phyloP scores from a whole-genome alignment of 352 stramenopile genomes.

The Globisporangium carolinianum region DNA sequence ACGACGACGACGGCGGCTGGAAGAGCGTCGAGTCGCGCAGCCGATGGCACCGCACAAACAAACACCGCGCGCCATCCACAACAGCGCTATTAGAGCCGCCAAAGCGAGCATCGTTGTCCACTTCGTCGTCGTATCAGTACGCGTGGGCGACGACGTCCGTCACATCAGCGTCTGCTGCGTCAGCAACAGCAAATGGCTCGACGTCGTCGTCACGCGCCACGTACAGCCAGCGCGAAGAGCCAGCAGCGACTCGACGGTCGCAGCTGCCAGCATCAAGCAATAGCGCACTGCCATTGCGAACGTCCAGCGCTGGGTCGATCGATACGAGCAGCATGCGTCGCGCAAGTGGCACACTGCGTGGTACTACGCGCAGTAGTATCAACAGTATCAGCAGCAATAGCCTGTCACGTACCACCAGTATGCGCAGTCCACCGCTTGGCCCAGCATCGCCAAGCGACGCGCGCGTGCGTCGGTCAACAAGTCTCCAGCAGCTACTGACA shows the following conservation, averaged over 20 bases:
- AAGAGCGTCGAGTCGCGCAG: slow-evolving; percentile 11
- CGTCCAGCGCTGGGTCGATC: too few species aligned
- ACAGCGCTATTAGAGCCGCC: background rate
- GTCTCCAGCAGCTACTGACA: slow-evolving; percentile 49
- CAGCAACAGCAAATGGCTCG: background rate
- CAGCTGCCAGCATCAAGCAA: too few species aligned
- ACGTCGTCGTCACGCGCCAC: background rate
- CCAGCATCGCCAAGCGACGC: background rate
- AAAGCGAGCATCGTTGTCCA: background rate
- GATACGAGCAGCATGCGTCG: too few species aligned
- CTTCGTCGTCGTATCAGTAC: slow-evolving; percentile 1
- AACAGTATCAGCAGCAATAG: background rate
- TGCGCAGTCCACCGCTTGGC: slow-evolving; percentile 17
- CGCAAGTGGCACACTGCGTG: background rate
- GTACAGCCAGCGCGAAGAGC: background rate
- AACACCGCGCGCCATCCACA: background rate
- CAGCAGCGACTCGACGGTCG: too few species aligned
- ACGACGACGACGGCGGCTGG: slow-evolving; percentile 8
- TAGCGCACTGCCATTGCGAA: too few species aligned
- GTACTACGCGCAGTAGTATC: background rate
- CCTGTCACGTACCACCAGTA: background rate
- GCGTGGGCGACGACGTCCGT: slow-evolving; percentile 10
- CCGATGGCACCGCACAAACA: slow-evolving; percentile 11
- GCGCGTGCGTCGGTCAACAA: slow-evolving; percentile 32
- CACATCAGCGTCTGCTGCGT: slow-evolving; percentile 1